Base-by-base conservation (phyloP, 345 rosid species). In the Bretschneidera sinensis region DNA sequence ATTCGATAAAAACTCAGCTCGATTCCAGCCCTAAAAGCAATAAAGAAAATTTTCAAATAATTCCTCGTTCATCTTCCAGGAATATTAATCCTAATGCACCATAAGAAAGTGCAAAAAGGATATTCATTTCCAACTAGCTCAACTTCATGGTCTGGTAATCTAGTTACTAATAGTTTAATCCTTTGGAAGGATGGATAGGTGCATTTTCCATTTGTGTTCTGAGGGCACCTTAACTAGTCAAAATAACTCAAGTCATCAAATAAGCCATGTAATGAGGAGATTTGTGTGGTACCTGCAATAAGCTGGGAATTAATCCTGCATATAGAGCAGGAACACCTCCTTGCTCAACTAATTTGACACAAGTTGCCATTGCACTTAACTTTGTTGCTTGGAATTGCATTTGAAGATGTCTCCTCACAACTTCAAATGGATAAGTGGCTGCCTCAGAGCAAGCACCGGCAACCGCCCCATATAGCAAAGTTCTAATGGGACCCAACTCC, bases 381-480 rank as follows among this genome's bases (percentile, higher is more conserved):
- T 81, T 82, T 21, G 82, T 77, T 11, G 80, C 72, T 51, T 74
- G 79, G n/a, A 59, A 76, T 74, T 92, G 97, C 89, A 92, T 77
- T 70, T 92, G 98, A 68, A 92, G 96, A 43, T 84, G 92, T 62
- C 98, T 80, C 74, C 97, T 84, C 59, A 89, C 96, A 50, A 87
- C 96, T 81, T 89, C 98, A 57, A 89, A 89, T 9, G 97, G 98
- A 74, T 92, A 92, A 1, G 98, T 92, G 21, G 91, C 84, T 61
- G 88, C 97, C 79, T 92, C 98, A 48, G 97, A 80, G 69, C 96
- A 89, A 31, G 84, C 94, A 57, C 98, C 94, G 1, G 96, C 87
- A 19, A 89, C 59, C 39, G 97, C 98, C 52, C 98, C 97, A 43
- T 85, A 87, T 1, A 92, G 64, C 69, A 89, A 81, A 54, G 98